Percentiles rank a stretch among this genome's conserved stretches.
Evolutionary conservation across 371 early-diverging fungal species (phyloP).

Genomic region (Mycotypha africana): DNA sequence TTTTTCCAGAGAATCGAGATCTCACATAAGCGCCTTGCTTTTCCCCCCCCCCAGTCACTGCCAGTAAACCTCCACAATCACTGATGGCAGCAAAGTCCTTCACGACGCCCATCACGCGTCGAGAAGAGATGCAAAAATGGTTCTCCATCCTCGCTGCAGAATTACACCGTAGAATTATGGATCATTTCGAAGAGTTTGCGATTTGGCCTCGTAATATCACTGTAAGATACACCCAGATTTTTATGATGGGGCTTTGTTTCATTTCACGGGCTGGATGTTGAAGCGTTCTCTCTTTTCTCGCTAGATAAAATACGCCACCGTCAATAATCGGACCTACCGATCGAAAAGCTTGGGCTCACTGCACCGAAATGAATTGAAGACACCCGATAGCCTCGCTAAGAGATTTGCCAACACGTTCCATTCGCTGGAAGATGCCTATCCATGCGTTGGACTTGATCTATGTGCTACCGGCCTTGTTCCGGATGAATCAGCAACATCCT

Average conservation of each 20-base stretch:
- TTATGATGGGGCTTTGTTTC: too few relatives aligned
- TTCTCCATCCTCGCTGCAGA: constrained; percentile 50
- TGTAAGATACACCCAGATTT: too few relatives aligned
- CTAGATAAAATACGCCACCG: background rate
- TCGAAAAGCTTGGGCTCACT: constrained; percentile 22
- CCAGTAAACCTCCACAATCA: constrained; percentile 47
- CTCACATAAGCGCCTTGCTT: too few relatives aligned
- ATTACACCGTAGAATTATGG: constrained; percentile 44
- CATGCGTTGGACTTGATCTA: constrained; percentile 32
- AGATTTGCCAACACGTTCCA: constrained; percentile 19
- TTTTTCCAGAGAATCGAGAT: too few relatives aligned
- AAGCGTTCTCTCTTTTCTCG: background rate
- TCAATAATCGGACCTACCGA: background rate
- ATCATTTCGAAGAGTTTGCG: constrained; percentile 41
- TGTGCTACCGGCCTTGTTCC: constrained; percentile 20
- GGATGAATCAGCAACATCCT: constrained; percentile 22
- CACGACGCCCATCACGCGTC: constrained; percentile 20
- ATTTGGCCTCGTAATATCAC: constrained; percentile 51
- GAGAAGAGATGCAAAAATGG: constrained; percentile 47
- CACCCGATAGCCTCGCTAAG: constrained; percentile 5
- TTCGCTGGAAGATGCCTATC: constrained; percentile 20
- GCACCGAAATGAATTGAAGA: constrained; percentile 10
- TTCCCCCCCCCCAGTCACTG: background rate
- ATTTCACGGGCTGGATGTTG: too few relatives aligned
- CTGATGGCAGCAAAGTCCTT: constrained; percentile 58